Evolutionary conservation across 2,329 filamentous ascomycete genomes (phyloP).

Genomic region (Epichloe brachyelytri): DNA sequence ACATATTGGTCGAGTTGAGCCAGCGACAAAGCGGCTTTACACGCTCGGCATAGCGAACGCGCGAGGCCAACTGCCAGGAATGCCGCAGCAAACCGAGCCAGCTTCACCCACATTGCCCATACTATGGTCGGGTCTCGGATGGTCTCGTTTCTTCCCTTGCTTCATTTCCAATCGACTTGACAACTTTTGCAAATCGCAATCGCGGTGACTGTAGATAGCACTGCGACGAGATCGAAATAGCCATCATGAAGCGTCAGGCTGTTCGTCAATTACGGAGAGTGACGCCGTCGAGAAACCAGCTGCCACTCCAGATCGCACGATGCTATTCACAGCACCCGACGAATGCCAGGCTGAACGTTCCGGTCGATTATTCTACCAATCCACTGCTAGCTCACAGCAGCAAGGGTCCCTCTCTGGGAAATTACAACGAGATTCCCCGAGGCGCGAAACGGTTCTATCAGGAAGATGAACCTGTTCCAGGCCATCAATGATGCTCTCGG

Average conservation of each 20-base stretch:
- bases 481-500: constrained; percentile 83
- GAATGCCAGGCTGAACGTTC: constrained; percentile 62
- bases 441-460: constrained; percentile 56
- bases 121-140: not conserved
- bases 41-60: not conserved
- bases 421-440: constrained; percentile 60
- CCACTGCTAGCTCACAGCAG: constrained; percentile 71
- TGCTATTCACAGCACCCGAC: constrained; percentile 44
- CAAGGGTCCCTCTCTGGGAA: constrained; percentile 46
- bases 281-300: constrained; percentile 11
- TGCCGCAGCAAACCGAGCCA: constrained; percentile 27
- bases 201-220: constrained; percentile 1
- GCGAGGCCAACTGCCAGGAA: not conserved
- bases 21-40: not conserved
- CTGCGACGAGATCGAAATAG: constrained; percentile 2
- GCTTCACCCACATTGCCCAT: not conserved
- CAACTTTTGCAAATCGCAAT: not conserved
- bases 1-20: not conserved
- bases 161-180: constrained; percentile 4
- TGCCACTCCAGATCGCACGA: constrained; percentile 11
- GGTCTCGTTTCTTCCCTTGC: not conserved
- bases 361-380: constrained; percentile 75
- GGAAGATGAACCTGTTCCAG: constrained; percentile 87
- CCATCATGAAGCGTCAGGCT: constrained; percentile 20
- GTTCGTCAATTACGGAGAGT: constrained; percentile 18